phyloP scores from a whole-genome alignment of 257 asterid species.

The Solanum clarkiae region DNA sequence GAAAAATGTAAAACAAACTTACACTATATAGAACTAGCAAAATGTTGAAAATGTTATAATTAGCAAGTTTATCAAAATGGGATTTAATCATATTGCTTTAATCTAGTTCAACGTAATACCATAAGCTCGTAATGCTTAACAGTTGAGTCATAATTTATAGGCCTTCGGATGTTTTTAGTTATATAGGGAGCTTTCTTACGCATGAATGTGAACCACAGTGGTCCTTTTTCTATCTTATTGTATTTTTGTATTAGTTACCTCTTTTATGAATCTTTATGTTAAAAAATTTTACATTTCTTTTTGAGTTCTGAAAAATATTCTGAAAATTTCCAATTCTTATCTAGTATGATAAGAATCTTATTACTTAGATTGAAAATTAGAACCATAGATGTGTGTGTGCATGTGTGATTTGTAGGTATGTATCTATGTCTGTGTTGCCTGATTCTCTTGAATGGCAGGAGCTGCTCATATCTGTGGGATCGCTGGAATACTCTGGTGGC shows the following conservation, averaged over 20 bases:
- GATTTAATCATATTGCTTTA: not conserved
- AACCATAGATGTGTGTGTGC: not conserved
- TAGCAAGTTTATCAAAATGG: not conserved
- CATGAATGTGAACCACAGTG: not conserved
- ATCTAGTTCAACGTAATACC: not conserved
- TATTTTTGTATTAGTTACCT: not conserved
- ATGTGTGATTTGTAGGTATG: not conserved
- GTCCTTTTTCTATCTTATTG: not conserved
- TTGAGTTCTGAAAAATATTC: not conserved
- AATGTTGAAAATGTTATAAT: not conserved
- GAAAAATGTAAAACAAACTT: not conserved
- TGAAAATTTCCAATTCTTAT: not conserved
- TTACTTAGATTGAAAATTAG: not conserved
- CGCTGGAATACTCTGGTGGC: constrained; percentile 60
- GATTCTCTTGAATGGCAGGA: constrained; percentile 42
- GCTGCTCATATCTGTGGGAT: constrained; percentile 49
- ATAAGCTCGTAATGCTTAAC: not conserved
- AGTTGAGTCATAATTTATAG: not conserved
- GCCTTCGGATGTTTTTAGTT: not conserved
- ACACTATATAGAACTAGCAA: not conserved
- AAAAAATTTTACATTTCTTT: not conserved
- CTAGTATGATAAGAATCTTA: not conserved
- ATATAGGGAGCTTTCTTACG: not conserved
- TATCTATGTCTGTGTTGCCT: not conserved
- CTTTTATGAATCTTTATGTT: not conserved